Conservation (phyloP, 768 basidiomycete species). For the Mycena galopus region DNA sequence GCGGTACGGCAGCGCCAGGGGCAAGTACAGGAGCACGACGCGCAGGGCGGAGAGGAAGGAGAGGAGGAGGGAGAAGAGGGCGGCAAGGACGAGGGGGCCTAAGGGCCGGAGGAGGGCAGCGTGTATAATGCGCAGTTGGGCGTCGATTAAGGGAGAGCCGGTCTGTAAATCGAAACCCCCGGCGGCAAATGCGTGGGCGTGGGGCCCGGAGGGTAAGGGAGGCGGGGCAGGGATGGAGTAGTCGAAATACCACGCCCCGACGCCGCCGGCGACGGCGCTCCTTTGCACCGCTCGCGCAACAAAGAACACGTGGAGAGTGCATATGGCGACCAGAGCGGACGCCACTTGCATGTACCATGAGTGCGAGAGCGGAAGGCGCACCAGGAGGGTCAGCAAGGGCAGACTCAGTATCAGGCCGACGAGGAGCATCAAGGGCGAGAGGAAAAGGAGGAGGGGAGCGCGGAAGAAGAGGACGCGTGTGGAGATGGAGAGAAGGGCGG, state of each 20-base stretch:
- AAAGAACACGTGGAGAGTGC: conserved; percentile 84
- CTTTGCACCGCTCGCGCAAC: conserved; percentile 85
- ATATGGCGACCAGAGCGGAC: conserved; percentile 83
- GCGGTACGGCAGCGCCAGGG: conserved; percentile 64
- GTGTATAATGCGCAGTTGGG: conserved; percentile 70
- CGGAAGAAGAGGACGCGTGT: conserved; percentile 73
- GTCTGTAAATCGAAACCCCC: conserved; percentile 32
- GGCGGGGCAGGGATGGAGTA: conserved; percentile 18
- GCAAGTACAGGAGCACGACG: conserved; percentile 39
- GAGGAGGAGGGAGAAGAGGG: conserved; percentile 74
- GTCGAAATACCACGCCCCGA: conserved; percentile 92
- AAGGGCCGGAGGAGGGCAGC: conserved; percentile 84
- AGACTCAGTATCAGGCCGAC: conserved; percentile 76
- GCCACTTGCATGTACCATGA: conserved; percentile 84
- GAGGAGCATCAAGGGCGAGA: conserved; percentile 83
- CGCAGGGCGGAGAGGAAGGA: neutral
- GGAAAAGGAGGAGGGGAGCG: conserved; percentile 80
- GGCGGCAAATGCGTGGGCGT: neutral
- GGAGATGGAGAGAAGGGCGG: conserved; percentile 72
- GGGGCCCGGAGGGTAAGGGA: neutral
- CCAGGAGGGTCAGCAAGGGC: conserved; percentile 83
- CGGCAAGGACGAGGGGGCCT: conserved; percentile 82
- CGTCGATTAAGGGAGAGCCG: conserved; percentile 70
- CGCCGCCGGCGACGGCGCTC: conserved; percentile 82
- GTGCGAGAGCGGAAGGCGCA: conserved; percentile 83